These are phyloP conservation scores for Podaxis mareebaensis DNA, from an alignment of 768 basidiomycete species.

Conservation along the genomic window DNA sequence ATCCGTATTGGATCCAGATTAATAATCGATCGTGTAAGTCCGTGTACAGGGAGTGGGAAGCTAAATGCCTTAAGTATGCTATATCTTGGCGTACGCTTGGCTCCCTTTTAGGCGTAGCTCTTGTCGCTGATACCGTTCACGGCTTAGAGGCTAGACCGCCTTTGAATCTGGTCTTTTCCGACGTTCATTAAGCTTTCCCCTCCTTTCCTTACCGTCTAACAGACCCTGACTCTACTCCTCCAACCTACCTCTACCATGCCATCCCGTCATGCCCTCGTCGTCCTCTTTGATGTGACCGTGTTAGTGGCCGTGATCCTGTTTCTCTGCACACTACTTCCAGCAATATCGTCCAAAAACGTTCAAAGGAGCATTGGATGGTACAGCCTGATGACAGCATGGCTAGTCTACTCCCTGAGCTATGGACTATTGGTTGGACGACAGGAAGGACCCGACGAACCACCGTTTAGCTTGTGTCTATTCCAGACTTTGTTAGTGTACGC, in stretches of 20 bases:
- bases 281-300: conserved; percentile 8
- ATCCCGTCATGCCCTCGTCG: conserved; percentile 11
- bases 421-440: conserved; percentile 6
- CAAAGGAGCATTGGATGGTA: conserved; percentile 11
- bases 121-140: neutral
- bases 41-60: neutral
- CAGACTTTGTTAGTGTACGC: conserved; percentile 12
- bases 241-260: neutral
- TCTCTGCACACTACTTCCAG: neutral
- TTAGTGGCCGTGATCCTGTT: neutral
- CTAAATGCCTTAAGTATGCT: neutral
- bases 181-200: neutral
- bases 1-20: too few relatives aligned
- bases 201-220: neutral
- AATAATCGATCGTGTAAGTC: too few relatives aligned
- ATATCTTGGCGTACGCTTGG: neutral
- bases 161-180: neutral
- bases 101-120: neutral
- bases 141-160: neutral
- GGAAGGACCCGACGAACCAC: neutral
- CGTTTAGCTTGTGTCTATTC: neutral
- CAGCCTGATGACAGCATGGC: conserved; percentile 7
- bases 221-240: neutral
- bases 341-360: neutral
- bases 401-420: conserved; percentile 12